Conservation (phyloP, 2,329 filamentous ascomycete species). For the Sporothrix pallida region DNA sequence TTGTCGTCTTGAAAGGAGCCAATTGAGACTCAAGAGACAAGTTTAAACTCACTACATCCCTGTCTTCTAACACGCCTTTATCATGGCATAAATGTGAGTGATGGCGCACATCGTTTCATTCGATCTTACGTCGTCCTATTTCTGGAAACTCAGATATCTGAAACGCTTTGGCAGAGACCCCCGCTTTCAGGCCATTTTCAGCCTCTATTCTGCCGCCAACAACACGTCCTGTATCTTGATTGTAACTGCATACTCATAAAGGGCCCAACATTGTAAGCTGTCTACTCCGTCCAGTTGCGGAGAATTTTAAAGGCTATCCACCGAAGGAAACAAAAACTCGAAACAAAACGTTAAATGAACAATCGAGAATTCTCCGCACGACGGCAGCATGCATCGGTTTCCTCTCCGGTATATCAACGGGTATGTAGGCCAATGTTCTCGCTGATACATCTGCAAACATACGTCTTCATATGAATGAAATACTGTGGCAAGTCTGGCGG, state of each 20-base stretch:
- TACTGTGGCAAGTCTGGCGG: too few relatives aligned
- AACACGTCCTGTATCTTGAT: too few relatives aligned
- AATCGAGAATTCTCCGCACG: not conserved
- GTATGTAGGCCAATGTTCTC: too few relatives aligned
- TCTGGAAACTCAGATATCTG: not conserved
- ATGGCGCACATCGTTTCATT: not conserved
- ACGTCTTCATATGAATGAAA: too few relatives aligned
- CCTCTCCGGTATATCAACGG: not conserved
- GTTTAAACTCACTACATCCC: not conserved
- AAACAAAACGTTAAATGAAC: too few relatives aligned
- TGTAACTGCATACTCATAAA: too few relatives aligned
- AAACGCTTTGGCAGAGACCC: not conserved
- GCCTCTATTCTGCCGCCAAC: not conserved
- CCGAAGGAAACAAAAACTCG: too few relatives aligned
- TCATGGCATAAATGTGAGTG: not conserved
- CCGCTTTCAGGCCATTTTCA: too few relatives aligned
- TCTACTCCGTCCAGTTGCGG: too few relatives aligned
- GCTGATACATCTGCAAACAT: too few relatives aligned
- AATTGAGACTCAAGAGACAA: too few relatives aligned
- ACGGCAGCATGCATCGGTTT: not conserved
- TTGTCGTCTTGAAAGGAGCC: too few relatives aligned
- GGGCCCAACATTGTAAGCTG: not conserved
- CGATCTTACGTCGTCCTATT: not conserved
- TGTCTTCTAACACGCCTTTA: conserved; percentile 1
- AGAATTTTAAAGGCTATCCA: not conserved